Base-by-base conservation (phyloP, 306 rosid species). In the Inga laurina region DNA sequence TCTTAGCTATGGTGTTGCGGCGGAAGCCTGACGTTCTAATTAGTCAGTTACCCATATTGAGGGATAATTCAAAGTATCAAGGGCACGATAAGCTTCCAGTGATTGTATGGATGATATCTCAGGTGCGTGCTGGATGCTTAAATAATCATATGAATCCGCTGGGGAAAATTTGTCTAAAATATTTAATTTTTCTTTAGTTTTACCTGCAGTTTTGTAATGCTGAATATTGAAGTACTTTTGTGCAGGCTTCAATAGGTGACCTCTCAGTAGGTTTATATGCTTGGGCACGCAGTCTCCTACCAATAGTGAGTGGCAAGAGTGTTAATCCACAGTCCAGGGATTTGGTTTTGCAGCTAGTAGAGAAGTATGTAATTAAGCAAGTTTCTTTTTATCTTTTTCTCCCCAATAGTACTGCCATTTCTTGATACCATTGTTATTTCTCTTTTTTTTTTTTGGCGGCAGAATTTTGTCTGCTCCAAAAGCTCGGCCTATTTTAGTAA, bases 81-180 rank as follows among this genome's bases (percentile, higher is more conserved):
- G 99, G 97, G 76, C 98, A 91, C 76, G 99, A 96, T 89, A 96
- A 91, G 86, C 97, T 96, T 84, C 89, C 94, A 75, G 86, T 96
- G 81, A 84, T 89, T 64, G 88, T 87, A 51, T 93, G 99, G 99
- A 90, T 93, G 90, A 73, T 88, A 79, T 83, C 85, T 83, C 99
- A 93, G 98, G 99, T 96, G 80, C 84, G 88, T 78, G 22, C 32
- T 66, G 69, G 34, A 71, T 80, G 70, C 85, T 75, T 51, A 64
- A 74, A 48, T 59, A 43, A 65, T 49, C 8, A 5, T 14, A 27
- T 13, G 37, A 57, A 51, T 70, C 44, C 37, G 51, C 51, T 15
- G 24, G 43, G 51, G 70, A 61, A 21, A 43, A n/a, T 43, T 2
- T 73, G 45, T 66, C 74, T 81, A 46, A 81, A 45, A n/a, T 46